phyloP scores from a whole-genome alignment of 1,284 basidiomycete species.

The Pterula multifida region DNA sequence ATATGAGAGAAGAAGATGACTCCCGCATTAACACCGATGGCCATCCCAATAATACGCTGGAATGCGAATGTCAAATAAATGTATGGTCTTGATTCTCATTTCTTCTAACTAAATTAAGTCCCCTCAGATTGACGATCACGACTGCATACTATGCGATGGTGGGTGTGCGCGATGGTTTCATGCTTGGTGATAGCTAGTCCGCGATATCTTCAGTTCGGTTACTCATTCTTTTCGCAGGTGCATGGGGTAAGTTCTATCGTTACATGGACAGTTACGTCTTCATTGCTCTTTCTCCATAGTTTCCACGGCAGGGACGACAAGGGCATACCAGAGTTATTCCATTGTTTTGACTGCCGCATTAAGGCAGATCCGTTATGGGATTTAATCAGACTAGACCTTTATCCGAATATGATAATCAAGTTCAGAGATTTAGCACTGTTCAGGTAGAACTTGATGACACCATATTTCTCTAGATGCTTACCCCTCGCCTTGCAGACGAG shows the following conservation, averaged over 20 bases:
- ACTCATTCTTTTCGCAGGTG: slow-evolving; percentile 47
- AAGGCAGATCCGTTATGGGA: slow-evolving; percentile 54
- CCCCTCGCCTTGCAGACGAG: slow-evolving; percentile 33
- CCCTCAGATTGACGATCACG: slow-evolving; percentile 36
- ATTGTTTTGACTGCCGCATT: slow-evolving; percentile 63
- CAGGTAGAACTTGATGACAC: slow-evolving; percentile 27
- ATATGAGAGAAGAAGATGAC: neutral
- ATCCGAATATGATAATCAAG: slow-evolving; percentile 45
- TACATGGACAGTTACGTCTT: neutral
- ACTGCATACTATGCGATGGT: slow-evolving; percentile 46
- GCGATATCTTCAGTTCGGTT: neutral
- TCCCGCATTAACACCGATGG: neutral
- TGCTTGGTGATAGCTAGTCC: slow-evolving; percentile 37
- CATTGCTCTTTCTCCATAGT: slow-evolving; percentile 14
- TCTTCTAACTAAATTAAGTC: neutral
- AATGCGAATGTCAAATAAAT: slow-evolving; percentile 55
- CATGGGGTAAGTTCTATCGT: slow-evolving; percentile 42
- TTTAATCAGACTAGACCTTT: slow-evolving; percentile 44
- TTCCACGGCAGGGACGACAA: slow-evolving; percentile 48
- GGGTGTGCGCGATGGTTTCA: slow-evolving; percentile 63
- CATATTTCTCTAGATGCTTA: neutral
- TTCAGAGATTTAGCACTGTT: slow-evolving; percentile 59
- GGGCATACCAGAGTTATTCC: slow-evolving; percentile 43
- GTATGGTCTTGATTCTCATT: slow-evolving; percentile 22
- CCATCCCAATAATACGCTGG: too few relatives aligned